Base-by-base conservation (phyloP, 495 filamentous ascomycete species). In the Hypoxylon subgilvum region DNA sequence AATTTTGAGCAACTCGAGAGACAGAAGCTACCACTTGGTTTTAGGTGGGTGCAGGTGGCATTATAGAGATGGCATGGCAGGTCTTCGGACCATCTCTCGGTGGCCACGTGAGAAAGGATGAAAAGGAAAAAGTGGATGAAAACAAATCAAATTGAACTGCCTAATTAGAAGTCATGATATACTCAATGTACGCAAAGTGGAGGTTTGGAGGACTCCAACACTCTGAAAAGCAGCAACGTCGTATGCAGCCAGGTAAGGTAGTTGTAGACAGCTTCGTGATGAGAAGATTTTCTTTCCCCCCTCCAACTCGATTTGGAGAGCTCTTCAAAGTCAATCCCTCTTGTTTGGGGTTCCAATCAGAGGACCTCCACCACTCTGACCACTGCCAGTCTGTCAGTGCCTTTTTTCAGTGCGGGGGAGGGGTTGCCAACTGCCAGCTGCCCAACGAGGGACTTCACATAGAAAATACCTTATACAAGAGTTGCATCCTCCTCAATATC, bases 11-110 rank as follows among this genome's bases (percentile, higher is more conserved):
- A 34, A 66, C 10, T 16, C 47, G 45, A 25, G 16, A 34, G 34
- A 56, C 39, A 53, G 52, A 28, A 38, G 57, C 53, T 36, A 63
- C 55, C 46, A 39, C 50, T 61, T 47, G 32, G 36, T 36, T 17
- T 39, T 57, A 62, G 68, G 65, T 69, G 60, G 67, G 41, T 67
- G 64, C 63, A 43, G 40, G 57, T 60, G 42, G 45, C 39, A 57
- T 42, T 47, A 52, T 51, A 39, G 35, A 17, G 19, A 43, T 30
- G 43, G 39, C 48, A 19, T 30, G 43, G 39, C 48, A 19, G 41
- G 23, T 40, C 28, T 43, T 44, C 47, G 47, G 52, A 48, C 18
- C 48, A 52, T 63, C 34, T 63, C 34, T 57, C 52, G 40, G 27
- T 34, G 16, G 23, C 27, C 43, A 49, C 42, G 49, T 42, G 30